These are phyloP conservation scores for Blastosporella zonata DNA, from an alignment of 1,284 basidiomycete species.

Conservation along the genomic window DNA sequence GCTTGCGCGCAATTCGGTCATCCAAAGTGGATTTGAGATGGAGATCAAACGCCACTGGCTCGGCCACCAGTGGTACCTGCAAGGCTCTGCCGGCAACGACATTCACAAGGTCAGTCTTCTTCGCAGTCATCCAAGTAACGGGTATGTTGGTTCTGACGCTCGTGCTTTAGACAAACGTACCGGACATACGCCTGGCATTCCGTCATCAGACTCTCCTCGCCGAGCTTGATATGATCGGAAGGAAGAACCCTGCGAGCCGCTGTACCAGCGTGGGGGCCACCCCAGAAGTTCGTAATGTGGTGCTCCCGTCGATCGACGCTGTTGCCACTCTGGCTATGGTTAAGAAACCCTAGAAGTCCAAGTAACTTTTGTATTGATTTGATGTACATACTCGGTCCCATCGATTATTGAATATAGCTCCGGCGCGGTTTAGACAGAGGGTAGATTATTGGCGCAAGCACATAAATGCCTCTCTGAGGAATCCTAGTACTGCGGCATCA, in stretches of 20 bases:
- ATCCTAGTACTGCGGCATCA: no score
- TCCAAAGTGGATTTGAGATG: constrained; percentile 98
- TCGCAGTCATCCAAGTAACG: constrained; percentile 99
- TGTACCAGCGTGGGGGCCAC: constrained; percentile 3
- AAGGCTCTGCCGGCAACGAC: constrained; percentile 7
- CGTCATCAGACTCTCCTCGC: constrained; percentile 88
- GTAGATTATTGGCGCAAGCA: no score
- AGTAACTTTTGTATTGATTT: no score
- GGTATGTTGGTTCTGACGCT: constrained; percentile 40
- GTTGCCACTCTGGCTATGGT: constrained; percentile 35
- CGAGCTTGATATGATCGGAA: constrained; percentile 73
- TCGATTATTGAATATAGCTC: no score
- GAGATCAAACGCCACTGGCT: constrained; percentile 96
- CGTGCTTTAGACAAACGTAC: constrained; percentile 84
- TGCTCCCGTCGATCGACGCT: constrained; percentile 30
- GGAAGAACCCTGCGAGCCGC: constrained; percentile 18
- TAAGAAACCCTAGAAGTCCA: constrained; percentile 14
- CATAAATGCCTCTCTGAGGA: no score
- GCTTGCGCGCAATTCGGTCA: constrained; percentile 89
- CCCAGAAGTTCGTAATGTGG: constrained; percentile 12
- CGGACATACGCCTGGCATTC: constrained; percentile 85
- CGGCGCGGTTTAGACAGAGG: no score
- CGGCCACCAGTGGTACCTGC: constrained; percentile 28
- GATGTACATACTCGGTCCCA: no score
- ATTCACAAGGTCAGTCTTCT: constrained; percentile 64